Evolutionary conservation across 805 yeast genomes (phyloP).

Genomic region (Saccharomycopsis schoenii): DNA sequence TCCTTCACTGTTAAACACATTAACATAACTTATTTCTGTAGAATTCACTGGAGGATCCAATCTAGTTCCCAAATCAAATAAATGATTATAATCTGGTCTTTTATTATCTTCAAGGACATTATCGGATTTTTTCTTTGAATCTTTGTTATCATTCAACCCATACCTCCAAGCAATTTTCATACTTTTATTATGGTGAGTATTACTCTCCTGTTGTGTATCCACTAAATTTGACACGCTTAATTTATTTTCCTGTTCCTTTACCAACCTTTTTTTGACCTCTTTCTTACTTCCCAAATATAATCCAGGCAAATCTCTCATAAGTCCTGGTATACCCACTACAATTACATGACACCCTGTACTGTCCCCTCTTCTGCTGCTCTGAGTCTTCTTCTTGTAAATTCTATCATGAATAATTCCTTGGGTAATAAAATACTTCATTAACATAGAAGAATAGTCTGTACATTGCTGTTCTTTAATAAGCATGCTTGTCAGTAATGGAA

Average conservation of each 20-base stretch:
- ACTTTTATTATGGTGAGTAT: conserved; percentile 26
- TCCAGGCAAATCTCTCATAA: conserved; percentile 62
- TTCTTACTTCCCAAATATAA: conserved; percentile 57
- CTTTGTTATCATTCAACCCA: conserved; percentile 37
- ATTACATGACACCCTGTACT: conserved; percentile 9
- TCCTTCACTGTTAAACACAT: conserved; percentile 18
- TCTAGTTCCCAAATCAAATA: conserved; percentile 69
- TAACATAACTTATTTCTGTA: conserved; percentile 50
- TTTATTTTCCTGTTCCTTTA: conserved; percentile 48
- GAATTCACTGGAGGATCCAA: conserved; percentile 56
- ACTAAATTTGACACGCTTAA: conserved; percentile 60
- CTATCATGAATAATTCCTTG: conserved; percentile 68
- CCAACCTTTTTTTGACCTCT: conserved; percentile 53
- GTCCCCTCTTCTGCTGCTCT: conserved; percentile 23
- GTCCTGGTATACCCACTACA: conserved; percentile 8
- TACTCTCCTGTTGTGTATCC: conserved; percentile 21
- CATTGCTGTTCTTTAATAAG: conserved; percentile 77
- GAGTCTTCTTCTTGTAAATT: conserved; percentile 30
- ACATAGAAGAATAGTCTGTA: conserved; percentile 73
- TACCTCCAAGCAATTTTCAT: conserved; percentile 94
- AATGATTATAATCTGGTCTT: conserved; percentile 48
- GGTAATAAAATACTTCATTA: conserved; percentile 60
- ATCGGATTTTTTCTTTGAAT: neutral
- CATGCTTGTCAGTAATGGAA: conserved; percentile 67
- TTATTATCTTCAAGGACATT: conserved; percentile 22